Conservation (phyloP, 2,329 filamentous ascomycete genomes). For the Aspergillus carbonarius region DNA sequence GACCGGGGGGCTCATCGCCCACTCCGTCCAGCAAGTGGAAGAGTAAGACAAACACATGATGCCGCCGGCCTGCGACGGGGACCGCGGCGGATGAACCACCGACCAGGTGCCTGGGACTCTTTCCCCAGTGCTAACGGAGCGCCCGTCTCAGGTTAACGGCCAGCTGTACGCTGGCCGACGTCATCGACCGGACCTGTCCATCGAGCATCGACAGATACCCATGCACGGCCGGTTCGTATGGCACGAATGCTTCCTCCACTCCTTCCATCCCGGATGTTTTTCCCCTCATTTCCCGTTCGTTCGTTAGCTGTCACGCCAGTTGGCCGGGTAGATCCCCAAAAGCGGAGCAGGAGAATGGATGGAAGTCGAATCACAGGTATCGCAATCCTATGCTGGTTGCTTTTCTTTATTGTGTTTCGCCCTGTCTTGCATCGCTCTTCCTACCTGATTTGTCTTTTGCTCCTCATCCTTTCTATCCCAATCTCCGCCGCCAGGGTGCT, state of each 20-base stretch:
- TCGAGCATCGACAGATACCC: background rate
- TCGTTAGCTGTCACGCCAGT: background rate
- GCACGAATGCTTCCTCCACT: background rate
- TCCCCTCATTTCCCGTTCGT: background rate
- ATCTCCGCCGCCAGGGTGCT: background rate
- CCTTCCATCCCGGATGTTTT: background rate
- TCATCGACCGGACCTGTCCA: background rate
- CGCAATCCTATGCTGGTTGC: background rate
- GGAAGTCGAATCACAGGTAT: background rate
- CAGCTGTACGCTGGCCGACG: conserved; percentile 1
- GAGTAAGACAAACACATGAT: conserved; percentile 15
- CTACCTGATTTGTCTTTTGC: background rate
- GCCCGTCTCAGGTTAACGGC: background rate
- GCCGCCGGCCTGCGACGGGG: conserved; percentile 1
- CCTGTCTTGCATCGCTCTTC: background rate
- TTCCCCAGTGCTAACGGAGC: background rate
- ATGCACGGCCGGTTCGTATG: background rate
- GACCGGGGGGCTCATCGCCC: background rate
- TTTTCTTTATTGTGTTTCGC: background rate
- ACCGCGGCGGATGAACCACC: conserved; percentile 14
- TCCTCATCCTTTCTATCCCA: background rate
- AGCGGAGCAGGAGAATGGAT: background rate
- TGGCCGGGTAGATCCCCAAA: background rate
- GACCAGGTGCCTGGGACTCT: conserved; percentile 21
- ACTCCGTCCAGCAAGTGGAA: background rate